These are phyloP conservation scores for Umbelopsis sp. DNA, from an alignment of 192 early-diverging fungal species.

Conservation along the genomic window DNA sequence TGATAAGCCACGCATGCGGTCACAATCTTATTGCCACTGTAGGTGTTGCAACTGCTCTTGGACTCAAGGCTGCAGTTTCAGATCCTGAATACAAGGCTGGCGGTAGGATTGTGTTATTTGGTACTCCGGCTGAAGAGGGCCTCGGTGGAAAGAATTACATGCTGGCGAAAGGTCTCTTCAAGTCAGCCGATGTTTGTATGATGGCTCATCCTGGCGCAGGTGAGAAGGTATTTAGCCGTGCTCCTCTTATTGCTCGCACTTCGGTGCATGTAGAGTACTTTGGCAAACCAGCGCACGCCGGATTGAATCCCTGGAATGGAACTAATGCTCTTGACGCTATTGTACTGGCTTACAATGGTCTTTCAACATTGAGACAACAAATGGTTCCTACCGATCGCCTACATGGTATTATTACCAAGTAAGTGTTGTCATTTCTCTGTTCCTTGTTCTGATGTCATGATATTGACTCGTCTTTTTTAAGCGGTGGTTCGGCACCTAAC, in stretches of 20 bases:
- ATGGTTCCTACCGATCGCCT: constrained; percentile 52
- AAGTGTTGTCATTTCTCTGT: neutral
- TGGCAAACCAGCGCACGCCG: constrained; percentile 68
- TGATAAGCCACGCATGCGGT: constrained; percentile 63
- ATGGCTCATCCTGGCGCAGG: constrained; percentile 71
- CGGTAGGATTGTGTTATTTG: constrained; percentile 64
- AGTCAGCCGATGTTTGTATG: constrained; percentile 61
- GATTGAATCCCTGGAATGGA: constrained; percentile 68
- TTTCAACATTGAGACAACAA: constrained; percentile 67
- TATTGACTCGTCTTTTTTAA: neutral
- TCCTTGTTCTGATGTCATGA: neutral
- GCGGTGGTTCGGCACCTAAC: constrained; percentile 21
- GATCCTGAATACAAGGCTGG: constrained; percentile 30
- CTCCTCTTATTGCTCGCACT: constrained; percentile 53
- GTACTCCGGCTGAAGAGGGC: constrained; percentile 72
- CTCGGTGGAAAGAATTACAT: constrained; percentile 71
- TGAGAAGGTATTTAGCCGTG: constrained; percentile 28
- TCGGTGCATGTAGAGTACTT: constrained; percentile 47
- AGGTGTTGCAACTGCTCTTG: constrained; percentile 64
- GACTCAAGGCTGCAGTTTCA: constrained; percentile 43
- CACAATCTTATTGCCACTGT: constrained; percentile 77
- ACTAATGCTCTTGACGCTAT: constrained; percentile 75
- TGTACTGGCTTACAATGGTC: constrained; percentile 57
- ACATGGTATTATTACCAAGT: neutral
- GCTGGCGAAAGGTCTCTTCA: constrained; percentile 64